Base-by-base conservation (phyloP, 208 protist genomes). In the Acanthamoeba culbertsoni region DNA sequence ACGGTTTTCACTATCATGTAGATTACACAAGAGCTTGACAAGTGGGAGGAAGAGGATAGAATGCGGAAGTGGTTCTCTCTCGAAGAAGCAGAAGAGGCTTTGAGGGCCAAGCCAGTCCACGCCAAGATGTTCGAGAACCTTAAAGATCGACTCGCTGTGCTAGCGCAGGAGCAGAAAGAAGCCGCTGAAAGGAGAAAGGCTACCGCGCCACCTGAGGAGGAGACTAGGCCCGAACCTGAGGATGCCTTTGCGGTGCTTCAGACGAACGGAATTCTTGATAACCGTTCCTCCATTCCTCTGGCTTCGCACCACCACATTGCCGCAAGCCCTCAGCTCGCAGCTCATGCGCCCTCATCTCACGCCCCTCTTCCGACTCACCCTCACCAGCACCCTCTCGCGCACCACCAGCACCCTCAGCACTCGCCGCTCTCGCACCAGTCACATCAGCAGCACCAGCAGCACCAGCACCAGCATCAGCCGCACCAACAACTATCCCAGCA, bases 31-130 rank as follows among this genome's bases (percentile, higher is more conserved):
- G 46, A 90, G 46, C 35, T 48, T 7, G 55, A 90, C 35, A 68
- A 90, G 33, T 90, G 82, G 82, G 82, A 68, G 23, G 53, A 90
- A n/a, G 82, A 59, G 6, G 82, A 90, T n/a, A 1, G 82, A 35
- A 6, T 48, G n/a, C 37, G 82, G 37, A 90, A 90, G 82, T 90
- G 82, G 82, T 90, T 90, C 82, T 45, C 82, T 5, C 82, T 90
- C 18, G 31, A 59, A 6, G 82, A 90, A 3, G 82, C 82, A 3
- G 82, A 90, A 26, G 53, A 90, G 1, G 18, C 82, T 7, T 53
- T 90, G 23, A 16, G 37, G 37, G 46, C 28, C 53, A 90, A 90
- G 53, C 31, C 82, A 23, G 20, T 65, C 12, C 55, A 68, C 37
- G 23, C 20, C 51, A 90, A 68, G 55, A 90, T 90, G 82, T 90